Base-by-base conservation (phyloP, 2,329 filamentous ascomycete species). In the Akanthomyces uredinophilus region DNA sequence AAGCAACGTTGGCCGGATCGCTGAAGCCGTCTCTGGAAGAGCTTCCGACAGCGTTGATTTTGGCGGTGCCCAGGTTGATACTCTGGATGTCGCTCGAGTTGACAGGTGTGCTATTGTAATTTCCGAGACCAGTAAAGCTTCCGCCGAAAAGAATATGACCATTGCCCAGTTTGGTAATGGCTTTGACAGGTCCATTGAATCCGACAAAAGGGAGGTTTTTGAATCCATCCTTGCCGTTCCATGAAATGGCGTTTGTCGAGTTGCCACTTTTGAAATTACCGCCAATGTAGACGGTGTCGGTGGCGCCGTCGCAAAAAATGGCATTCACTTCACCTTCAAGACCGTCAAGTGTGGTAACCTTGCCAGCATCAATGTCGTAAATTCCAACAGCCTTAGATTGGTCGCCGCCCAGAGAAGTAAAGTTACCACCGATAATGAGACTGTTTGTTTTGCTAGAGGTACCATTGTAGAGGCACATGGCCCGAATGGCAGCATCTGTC, bases 61-160 rank as follows among this genome's bases (percentile, higher is more conserved):
- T 87, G 27, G 91, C 92, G n/a, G 87, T 87, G 29, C 85, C 85
- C 18, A 99, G 81, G 68, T 97, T 97, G 75, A 99, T 86, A 46
- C 90, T 81, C 74, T 98, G 94, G 49, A 83, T 83, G 71, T 92
- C 87, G 27, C 86, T 86, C 63, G 85, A 78, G 27, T 81, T 86
- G 20, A 18, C 29, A 2, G 87, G 85, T 1, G 85, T 82, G 64
- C 85, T 90, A 2, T 87, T 84, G 14, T 64, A 58, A 72, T 97
- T 97, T 64, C 92, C 92, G 10, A 98, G 77, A 8, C 92, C 92
- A 63, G 91, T 92, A 71, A 99, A 99, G 61, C 84, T 85, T 55
- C 95, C 95, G 52, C 92, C 96, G 71, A 97, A 99, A 61, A 98
- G 85, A 66, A 99, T 90, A 71, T 96, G 90, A 10, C 90, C 91